Percentiles rank a stretch among this genome's conserved stretches.
phyloP scores from a whole-genome alignment of 2,329 filamentous ascomycete species.

The Rhynchosporium graminicola region DNA sequence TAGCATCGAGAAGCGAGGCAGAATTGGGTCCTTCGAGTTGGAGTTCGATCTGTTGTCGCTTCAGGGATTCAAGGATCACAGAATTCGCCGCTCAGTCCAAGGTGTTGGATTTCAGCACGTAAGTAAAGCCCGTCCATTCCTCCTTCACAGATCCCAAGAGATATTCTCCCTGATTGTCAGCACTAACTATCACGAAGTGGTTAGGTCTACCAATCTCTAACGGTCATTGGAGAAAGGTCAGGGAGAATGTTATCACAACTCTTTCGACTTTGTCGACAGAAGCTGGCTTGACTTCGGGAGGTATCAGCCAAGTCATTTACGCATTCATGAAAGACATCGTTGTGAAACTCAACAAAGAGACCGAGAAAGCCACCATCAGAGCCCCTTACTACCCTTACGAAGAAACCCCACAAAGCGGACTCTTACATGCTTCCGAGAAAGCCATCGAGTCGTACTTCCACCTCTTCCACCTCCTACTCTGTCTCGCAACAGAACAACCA shows the following conservation, averaged over 20 bases:
- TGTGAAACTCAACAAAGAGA: conserved; percentile 47
- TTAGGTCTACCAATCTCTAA: conserved; percentile 50
- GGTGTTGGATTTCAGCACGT: conserved; percentile 43
- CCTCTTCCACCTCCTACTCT: conserved; percentile 53
- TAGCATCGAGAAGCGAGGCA: conserved; percentile 1
- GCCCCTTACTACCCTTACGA: conserved; percentile 7
- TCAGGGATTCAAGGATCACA: conserved; percentile 43
- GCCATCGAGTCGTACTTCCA: conserved; percentile 55
- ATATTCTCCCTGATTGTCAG: no score
- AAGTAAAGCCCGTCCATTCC: no score
- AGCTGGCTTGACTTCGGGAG: conserved; percentile 31
- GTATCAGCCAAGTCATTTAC: conserved; percentile 44
- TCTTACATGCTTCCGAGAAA: conserved; percentile 53
- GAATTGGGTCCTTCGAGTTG: conserved; percentile 40
- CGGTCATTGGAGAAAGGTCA: conserved; percentile 47
- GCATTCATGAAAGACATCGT: conserved; percentile 54
- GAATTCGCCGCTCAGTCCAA: conserved; percentile 46
- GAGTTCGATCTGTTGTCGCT: conserved; percentile 53
- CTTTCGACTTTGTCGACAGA: conserved; percentile 37
- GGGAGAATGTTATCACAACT: conserved; percentile 31
- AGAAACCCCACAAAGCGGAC: conserved; percentile 41
- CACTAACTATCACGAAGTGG: conserved; percentile 38
- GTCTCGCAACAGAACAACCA: conserved; percentile 45
- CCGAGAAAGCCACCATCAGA: conserved; percentile 27
- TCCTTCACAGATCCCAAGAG: no score